A percentile compares a stretch with the other conserved stretches of the same genome.
Conservation (phyloP, 202 grass and related monocot species). For the Panicum virgatum region DNA sequence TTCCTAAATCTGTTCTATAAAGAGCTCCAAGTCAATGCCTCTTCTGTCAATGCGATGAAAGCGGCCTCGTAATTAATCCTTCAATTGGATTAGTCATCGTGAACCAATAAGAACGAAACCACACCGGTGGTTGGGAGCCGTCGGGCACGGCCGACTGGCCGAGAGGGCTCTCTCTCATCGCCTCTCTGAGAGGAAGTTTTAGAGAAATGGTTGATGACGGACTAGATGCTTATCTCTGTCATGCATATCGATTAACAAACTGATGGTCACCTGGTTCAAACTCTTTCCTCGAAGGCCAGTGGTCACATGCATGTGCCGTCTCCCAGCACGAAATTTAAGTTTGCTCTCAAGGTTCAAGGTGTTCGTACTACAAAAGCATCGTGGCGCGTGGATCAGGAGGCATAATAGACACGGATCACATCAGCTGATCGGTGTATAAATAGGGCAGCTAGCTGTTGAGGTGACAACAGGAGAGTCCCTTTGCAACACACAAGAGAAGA, state of each 20-base stretch:
- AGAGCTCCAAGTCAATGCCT: background rate
- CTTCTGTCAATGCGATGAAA: no score
- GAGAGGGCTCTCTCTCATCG: no score
- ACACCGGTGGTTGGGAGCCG: background rate
- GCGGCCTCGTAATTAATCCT: no score
- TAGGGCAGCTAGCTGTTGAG: background rate
- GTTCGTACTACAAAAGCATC: background rate
- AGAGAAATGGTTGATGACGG: background rate
- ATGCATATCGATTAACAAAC: background rate
- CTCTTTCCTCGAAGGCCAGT: no score
- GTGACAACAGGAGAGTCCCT: background rate
- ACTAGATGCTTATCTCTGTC: background rate
- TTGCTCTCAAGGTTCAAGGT: background rate
- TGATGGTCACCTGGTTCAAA: background rate
- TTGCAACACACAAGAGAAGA: background rate
- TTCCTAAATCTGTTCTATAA: background rate
- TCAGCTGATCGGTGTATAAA: constrained; percentile 10
- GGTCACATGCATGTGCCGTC: no score
- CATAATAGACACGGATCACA: background rate
- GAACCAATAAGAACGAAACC: background rate
- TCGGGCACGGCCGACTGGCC: background rate
- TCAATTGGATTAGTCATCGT: background rate
- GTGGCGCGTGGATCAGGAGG: background rate
- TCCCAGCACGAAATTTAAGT: no score
- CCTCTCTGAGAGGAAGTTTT: background rate